A percentile compares a stretch with the other conserved stretches of the same genome.
These are phyloP conservation scores for Botrytis fabae DNA, from an alignment of 2,329 filamentous ascomycete species.

Conservation along the genomic window DNA sequence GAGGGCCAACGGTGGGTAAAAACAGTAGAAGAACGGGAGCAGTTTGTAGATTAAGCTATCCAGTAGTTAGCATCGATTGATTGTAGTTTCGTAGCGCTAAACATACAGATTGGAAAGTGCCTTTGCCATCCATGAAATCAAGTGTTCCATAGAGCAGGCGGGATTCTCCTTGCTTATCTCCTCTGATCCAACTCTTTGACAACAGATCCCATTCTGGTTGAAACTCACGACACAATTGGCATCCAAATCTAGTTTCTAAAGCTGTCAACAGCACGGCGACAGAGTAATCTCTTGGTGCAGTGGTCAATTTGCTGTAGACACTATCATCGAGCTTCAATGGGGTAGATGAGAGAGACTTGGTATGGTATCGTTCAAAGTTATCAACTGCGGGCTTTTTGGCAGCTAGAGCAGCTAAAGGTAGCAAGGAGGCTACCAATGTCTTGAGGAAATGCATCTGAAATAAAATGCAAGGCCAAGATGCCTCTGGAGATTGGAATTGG, in stretches of 20 bases:
- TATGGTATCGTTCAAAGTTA: conserved; percentile 70
- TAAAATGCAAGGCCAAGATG: conserved; percentile 25
- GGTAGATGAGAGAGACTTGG: conserved; percentile 62
- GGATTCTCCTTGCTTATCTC: conserved; percentile 72
- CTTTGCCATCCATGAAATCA: conserved; percentile 83
- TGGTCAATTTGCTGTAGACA: conserved; percentile 73
- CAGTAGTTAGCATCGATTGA: conserved; percentile 21
- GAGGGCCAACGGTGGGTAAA: conserved; percentile 77
- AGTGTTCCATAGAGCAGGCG: conserved; percentile 78
- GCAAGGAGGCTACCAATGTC: conserved; percentile 61
- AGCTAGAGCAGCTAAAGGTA: conserved; percentile 60
- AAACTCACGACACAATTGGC: conserved; percentile 84
- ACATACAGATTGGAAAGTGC: conserved; percentile 79
- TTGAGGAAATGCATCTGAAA: conserved; percentile 68
- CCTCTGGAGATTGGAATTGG: background rate
- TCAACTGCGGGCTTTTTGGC: conserved; percentile 62
- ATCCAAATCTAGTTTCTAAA: conserved; percentile 78
- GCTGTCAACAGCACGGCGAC: conserved; percentile 84
- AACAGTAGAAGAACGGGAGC: conserved; percentile 88
- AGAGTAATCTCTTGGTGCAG: conserved; percentile 78
- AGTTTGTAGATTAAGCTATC: conserved; percentile 86
- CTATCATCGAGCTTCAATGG: conserved; percentile 78
- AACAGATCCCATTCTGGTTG: conserved; percentile 92
- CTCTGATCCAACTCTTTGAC: conserved; percentile 81
- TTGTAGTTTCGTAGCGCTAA: conserved; percentile 2